A percentile compares a stretch with the other conserved stretches of the same genome.
Evolutionary conservation across 1,139 yeast species (phyloP).

Genomic region (Saccharomycopsis hybrid): DNA sequence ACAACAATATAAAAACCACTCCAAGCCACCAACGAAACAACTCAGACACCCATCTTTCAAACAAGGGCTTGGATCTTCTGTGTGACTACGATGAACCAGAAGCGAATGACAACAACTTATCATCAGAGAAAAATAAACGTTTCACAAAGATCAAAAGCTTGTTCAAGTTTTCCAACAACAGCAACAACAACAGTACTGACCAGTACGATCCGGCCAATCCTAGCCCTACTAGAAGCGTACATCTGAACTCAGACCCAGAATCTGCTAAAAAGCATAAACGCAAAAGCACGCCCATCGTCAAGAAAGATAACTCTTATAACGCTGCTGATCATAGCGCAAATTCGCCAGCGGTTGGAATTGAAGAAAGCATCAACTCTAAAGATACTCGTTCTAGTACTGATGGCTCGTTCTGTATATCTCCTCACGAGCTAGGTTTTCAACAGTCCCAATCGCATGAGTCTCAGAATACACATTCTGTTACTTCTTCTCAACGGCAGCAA

Average conservation of each 20-base stretch:
- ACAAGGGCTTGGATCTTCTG: too few species aligned
- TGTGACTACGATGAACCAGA: too few species aligned
- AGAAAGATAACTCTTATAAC: too few species aligned
- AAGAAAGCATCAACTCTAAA: not conserved
- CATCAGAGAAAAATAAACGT: conserved; percentile 8
- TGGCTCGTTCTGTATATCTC: not conserved
- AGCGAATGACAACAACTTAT: not conserved
- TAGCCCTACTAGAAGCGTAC: conserved; percentile 9
- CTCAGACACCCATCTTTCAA: too few species aligned
- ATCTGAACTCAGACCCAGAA: conserved; percentile 1
- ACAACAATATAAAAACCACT: not conserved
- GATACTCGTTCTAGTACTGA: not conserved
- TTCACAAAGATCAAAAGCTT: conserved; percentile 28
- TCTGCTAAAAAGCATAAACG: not conserved
- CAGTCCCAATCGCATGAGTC: not conserved
- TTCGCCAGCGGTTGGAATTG: too few species aligned
- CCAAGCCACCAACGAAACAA: too few species aligned
- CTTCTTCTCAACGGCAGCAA: not conserved
- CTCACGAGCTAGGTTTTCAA: not conserved
- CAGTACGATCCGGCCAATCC: too few species aligned
- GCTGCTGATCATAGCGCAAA: too few species aligned
- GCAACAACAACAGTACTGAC: not conserved
- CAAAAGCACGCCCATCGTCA: not conserved
- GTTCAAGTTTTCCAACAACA: conserved; percentile 25
- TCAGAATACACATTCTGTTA: not conserved